phyloP scores from a whole-genome alignment of 78 protist genomes.

The Fonticula alba region DNA sequence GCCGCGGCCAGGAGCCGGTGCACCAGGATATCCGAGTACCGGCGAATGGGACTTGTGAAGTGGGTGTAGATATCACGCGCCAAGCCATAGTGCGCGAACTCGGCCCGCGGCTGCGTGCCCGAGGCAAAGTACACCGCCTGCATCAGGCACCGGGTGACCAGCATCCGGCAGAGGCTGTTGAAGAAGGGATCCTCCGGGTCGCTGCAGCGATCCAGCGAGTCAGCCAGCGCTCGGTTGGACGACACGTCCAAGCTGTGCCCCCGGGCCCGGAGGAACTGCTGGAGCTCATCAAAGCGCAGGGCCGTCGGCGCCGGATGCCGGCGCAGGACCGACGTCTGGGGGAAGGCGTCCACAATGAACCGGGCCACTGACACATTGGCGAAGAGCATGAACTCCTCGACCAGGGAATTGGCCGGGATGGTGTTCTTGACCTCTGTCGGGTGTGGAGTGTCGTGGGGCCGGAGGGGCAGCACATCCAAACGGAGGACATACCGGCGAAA shows the following conservation, averaged over 20 bases:
- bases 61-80: conserved; percentile 81
- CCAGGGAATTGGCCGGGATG: conserved; percentile 31
- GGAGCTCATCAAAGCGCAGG: conserved; percentile 6
- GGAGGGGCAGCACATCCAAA: neutral
- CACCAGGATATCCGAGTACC: conserved; percentile 73
- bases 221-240: conserved; percentile 4
- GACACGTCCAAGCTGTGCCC: neutral
- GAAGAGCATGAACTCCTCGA: conserved; percentile 86
- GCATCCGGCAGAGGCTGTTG: conserved; percentile 3
- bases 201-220: neutral
- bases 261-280: neutral
- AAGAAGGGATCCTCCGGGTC: neutral
- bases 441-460: neutral
- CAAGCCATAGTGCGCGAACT: conserved; percentile 64
- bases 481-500: conserved; percentile 15
- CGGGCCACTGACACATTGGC: conserved; percentile 79
- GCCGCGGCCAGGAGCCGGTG: conserved; percentile 60
- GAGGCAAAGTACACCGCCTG: conserved; percentile 54
- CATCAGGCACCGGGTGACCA: conserved; percentile 59
- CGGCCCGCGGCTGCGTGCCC: conserved; percentile 14
- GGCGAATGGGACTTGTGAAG: conserved; percentile 95
- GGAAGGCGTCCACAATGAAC: conserved; percentile 30
- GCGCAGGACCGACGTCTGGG: conserved; percentile 57
- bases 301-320: conserved; percentile 57
- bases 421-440: neutral